Conservation (phyloP, 116 monocot genomes). For the Posidonia oceanica region DNA sequence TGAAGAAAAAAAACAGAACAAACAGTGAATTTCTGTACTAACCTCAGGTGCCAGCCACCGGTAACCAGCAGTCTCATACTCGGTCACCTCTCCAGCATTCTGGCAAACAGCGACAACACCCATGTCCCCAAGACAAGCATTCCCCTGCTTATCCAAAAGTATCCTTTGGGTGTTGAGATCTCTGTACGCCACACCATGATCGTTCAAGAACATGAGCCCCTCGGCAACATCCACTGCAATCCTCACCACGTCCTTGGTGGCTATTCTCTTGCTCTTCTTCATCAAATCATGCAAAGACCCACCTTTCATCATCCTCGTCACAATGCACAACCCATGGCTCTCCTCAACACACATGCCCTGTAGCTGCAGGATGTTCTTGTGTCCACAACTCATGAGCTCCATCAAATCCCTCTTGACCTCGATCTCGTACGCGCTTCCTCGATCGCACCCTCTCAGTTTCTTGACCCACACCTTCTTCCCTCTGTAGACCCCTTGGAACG, state of each 20-base stretch:
- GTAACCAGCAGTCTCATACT: constrained; percentile 88
- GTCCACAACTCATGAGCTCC: constrained; percentile 87
- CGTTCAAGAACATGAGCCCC: constrained; percentile 80
- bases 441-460: constrained; percentile 60
- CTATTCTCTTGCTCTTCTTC: constrained; percentile 32
- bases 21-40: background rate
- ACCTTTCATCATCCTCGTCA: constrained; percentile 68
- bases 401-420: constrained; percentile 61
- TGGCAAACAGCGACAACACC: constrained; percentile 49
- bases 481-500: constrained; percentile 47
- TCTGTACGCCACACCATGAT: constrained; percentile 57
- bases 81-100: constrained; percentile 63
- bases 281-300: constrained; percentile 69
- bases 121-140: constrained; percentile 89
- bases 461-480: constrained; percentile 67
- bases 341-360: constrained; percentile 56
- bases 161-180: constrained; percentile 74
- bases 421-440: constrained; percentile 66
- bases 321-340: constrained; percentile 65
- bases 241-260: constrained; percentile 34
- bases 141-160: constrained; percentile 63
- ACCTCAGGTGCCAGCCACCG: constrained; percentile 98
- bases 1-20: too few species aligned
- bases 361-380: constrained; percentile 58
- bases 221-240: constrained; percentile 72